Evolutionary conservation across 2,329 filamentous ascomycete genomes (phyloP).

Genomic region (Parastagonospora nodorum): DNA sequence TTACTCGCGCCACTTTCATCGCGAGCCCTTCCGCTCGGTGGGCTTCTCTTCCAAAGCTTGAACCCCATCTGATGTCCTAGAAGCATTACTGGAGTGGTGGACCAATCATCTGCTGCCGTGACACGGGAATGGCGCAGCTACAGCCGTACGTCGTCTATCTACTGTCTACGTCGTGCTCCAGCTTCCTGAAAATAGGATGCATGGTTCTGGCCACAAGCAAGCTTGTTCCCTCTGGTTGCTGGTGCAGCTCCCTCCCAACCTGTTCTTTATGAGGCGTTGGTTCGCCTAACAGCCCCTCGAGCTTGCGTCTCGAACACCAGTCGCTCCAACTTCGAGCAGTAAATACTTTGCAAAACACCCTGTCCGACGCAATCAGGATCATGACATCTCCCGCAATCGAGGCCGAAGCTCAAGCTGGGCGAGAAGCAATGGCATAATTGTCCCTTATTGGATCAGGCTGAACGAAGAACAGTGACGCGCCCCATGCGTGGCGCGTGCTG

Average conservation of each 20-base stretch:
- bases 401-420: constrained; percentile 6
- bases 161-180: neutral
- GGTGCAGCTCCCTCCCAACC: constrained; percentile 1
- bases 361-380: neutral
- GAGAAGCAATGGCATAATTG: constrained; percentile 11
- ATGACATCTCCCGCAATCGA: neutral
- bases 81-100: constrained; percentile 16
- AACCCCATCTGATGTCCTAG: constrained; percentile 16
- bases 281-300: constrained; percentile 21
- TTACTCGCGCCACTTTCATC: constrained; percentile 10
- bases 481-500: constrained; percentile 7
- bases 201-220: neutral
- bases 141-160: constrained; percentile 6
- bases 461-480: constrained; percentile 19
- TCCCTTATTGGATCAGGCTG: constrained; percentile 24
- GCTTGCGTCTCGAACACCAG: neutral
- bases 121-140: constrained; percentile 12
- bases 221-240: constrained; percentile 6
- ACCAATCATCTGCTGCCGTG: constrained; percentile 17
- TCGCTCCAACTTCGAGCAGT: neutral
- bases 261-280: constrained; percentile 20
- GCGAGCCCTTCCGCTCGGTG: constrained; percentile 11
- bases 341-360: neutral
- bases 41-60: constrained; percentile 14
- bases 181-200: neutral